phyloP scores from a whole-genome alignment of 306 rosid genomes.

The Sphenostylis stenocarpa region DNA sequence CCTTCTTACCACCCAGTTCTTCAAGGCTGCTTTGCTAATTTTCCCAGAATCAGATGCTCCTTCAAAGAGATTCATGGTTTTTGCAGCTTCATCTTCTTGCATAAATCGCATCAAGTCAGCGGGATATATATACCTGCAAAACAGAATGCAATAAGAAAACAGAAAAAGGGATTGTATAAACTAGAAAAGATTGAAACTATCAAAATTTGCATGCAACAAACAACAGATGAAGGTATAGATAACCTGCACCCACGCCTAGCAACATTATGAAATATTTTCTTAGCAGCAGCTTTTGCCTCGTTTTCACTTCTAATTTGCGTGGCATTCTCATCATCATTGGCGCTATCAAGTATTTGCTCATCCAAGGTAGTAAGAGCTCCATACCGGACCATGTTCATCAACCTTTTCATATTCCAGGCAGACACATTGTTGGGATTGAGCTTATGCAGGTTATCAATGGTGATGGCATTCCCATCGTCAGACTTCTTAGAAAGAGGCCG shows the following conservation, averaged over 20 bases:
- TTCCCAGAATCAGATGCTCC: constrained; percentile 60
- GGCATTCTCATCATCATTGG: constrained; percentile 48
- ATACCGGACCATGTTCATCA: constrained; percentile 66
- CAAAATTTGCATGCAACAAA: not conserved
- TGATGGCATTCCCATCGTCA: constrained; percentile 65
- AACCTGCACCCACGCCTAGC: constrained; percentile 74
- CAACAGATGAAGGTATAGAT: constrained; percentile 2
- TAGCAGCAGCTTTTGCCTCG: constrained; percentile 83
- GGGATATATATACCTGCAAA: constrained; percentile 52
- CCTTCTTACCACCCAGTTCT: constrained; percentile 88
- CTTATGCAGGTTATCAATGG: constrained; percentile 73
- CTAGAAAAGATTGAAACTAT: not conserved
- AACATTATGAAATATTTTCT: constrained; percentile 79
- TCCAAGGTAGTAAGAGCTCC: constrained; percentile 73
- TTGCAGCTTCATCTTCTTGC: constrained; percentile 75
- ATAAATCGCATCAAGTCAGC: constrained; percentile 80
- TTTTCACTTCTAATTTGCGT: constrained; percentile 68
- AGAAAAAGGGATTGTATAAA: not conserved
- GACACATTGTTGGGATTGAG: constrained; percentile 75
- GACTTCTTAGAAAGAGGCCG: constrained; percentile 42
- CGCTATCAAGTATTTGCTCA: constrained; percentile 58
- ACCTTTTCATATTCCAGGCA: constrained; percentile 96
- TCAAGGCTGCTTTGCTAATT: constrained; percentile 74
- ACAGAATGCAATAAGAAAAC: not conserved
- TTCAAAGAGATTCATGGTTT: constrained; percentile 74